phyloP scores from a whole-genome alignment of 2,329 filamentous ascomycete species.

The Thelonectria rubi region DNA sequence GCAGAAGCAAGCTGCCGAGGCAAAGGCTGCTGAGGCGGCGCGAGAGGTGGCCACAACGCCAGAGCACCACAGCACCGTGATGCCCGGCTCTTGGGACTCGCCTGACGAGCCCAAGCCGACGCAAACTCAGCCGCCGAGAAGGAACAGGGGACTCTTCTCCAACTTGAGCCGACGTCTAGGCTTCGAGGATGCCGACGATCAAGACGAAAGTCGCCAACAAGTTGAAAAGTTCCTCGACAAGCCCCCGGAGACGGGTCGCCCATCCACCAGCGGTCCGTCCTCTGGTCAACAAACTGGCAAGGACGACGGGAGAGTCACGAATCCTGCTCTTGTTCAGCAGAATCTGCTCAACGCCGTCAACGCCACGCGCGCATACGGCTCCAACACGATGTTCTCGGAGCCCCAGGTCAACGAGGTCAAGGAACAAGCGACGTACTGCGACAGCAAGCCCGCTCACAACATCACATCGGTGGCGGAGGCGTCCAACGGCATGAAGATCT shows the following conservation, averaged over 20 bases:
- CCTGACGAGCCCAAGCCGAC: constrained; percentile 59
- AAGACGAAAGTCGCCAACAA: constrained; percentile 54
- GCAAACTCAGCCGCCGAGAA: constrained; percentile 48
- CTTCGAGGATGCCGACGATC: constrained; percentile 62
- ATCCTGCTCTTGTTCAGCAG: constrained; percentile 68
- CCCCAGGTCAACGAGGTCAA: constrained; percentile 78
- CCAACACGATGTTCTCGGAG: constrained; percentile 74
- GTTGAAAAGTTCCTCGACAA: constrained; percentile 55
- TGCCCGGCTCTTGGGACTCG: constrained; percentile 82
- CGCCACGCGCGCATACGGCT: constrained; percentile 80
- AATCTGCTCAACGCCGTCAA: constrained; percentile 82
- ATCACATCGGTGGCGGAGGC: constrained; percentile 76
- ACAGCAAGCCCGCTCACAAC: constrained; percentile 77
- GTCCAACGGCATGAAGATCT: constrained; percentile 77
- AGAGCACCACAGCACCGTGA: constrained; percentile 54
- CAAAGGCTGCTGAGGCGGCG: constrained; percentile 52
- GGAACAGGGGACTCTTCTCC: constrained; percentile 71
- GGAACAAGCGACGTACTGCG: constrained; percentile 88
- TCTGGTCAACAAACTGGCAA: constrained; percentile 38
- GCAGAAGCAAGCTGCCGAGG: constrained; percentile 41
- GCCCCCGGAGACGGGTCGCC: constrained; percentile 33
- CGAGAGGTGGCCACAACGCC: constrained; percentile 54
- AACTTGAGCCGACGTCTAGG: constrained; percentile 74
- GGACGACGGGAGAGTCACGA: constrained; percentile 65
- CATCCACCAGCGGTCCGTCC: constrained; percentile 28